Base-by-base conservation (phyloP, 805 yeast genomes). In the Huiozyma sinensis region DNA sequence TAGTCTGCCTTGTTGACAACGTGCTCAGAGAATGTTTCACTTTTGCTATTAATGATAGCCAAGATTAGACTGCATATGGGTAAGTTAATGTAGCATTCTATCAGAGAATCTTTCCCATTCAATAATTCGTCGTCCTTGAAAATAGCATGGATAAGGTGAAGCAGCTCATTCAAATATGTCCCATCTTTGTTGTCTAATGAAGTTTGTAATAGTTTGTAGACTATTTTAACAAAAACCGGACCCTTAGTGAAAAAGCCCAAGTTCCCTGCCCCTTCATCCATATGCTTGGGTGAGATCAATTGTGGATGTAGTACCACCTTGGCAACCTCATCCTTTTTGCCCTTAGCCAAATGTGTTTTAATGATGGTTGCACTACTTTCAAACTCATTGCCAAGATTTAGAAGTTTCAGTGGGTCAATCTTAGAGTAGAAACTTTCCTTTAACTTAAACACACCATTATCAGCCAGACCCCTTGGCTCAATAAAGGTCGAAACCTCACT, bases 131-230 rank as follows among this genome's bases (percentile, higher is more conserved):
- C 71, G 54, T 79, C 82, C 29, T 65, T 53, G 13, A 83, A 54
- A 6, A 80, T 66, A 6, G 84, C 89, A 63, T 83, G 87, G 2
- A 81, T 50, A 41, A 84, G 66, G 57, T 83, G 92, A 34, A 84
- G 66, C n/a, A 80, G 54, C 37, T 76, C 77, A 12, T 77, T 74
- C 33, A 81, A 60, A 52, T 68, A 80, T 0, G 75, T 65, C 43
- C 79, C 82, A 43, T 76, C 73, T 1, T 69, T 67, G 0, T 66
- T 61, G 40, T 70, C 70, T 24, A 79, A 62, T 0, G 83, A 70
- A 35, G 68, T 68, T 42, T 74, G 75, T 11, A 83, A 61, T n/a
- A 77, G 58, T 52, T 79, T 79, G 52, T 71, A 75, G 6, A 81
- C 46, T 35, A 81, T 61, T 50, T 77, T 78, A 0, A 77, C 79